Percentiles rank a stretch among this genome's conserved stretches.
These are phyloP conservation scores for Platanthera guangdongensis DNA, from an alignment of 106 monocot genomes.

Conservation along the genomic window DNA sequence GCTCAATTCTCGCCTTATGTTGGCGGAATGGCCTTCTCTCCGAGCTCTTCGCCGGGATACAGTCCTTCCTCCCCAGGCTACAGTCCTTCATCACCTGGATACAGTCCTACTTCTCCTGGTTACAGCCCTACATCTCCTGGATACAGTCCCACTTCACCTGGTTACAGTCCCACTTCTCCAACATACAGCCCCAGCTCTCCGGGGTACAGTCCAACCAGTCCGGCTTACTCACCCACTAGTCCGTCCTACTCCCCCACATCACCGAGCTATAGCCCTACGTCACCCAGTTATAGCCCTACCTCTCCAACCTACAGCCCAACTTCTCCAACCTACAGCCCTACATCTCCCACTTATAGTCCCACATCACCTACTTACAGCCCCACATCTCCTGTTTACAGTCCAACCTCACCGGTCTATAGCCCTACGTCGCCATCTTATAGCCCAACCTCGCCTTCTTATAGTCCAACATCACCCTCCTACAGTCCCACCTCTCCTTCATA, in stretches of 20 bases:
- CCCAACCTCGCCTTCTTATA: constrained; percentile 82
- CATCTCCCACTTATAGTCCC: constrained; percentile 83
- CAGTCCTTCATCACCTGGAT: constrained; percentile 91
- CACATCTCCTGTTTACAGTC: constrained; percentile 86
- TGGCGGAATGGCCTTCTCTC: constrained; percentile 92
- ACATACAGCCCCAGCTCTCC: constrained; percentile 93
- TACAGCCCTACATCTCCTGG: constrained; percentile 90
- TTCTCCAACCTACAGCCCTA: constrained; percentile 76
- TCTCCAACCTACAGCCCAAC: constrained; percentile 81
- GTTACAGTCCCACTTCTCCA: constrained; percentile 84
- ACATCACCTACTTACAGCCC: constrained; percentile 89
- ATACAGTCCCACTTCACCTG: constrained; percentile 88
- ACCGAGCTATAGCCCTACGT: constrained; percentile 74
- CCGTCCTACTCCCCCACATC: constrained; percentile 84
- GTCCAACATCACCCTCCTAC: constrained; percentile 85
- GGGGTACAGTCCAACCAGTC: constrained; percentile 91
- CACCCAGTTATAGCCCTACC: constrained; percentile 76
- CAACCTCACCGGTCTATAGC: constrained; percentile 83
- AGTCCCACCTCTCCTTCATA: constrained; percentile 82
- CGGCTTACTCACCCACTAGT: constrained; percentile 93
- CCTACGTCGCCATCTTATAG: constrained; percentile 77
- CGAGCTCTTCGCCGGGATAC: constrained; percentile 79
- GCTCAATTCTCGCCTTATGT: constrained; percentile 99
- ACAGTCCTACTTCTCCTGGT: constrained; percentile 84
- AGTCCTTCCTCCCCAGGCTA: constrained; percentile 91